phyloP scores from a whole-genome alignment of 352 stramenopile species.

The Blastocystis sp. region DNA sequence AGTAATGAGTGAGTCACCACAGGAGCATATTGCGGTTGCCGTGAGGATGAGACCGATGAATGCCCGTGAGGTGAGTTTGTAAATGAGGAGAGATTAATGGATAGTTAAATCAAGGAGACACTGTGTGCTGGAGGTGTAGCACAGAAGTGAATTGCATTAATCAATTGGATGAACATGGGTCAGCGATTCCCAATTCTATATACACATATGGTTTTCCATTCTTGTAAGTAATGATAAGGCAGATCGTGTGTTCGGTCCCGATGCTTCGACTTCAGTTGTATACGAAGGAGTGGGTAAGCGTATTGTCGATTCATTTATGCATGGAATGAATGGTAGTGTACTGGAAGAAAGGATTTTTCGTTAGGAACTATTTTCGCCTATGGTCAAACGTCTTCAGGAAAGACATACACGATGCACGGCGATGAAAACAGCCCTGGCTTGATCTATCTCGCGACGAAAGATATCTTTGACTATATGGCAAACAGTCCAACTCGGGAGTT shows the following conservation, averaged over 20 bases:
- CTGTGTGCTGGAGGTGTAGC: constrained; percentile 48
- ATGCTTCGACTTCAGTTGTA: constrained; percentile 56
- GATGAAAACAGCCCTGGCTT: constrained; percentile 51
- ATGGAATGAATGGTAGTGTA: constrained; percentile 63
- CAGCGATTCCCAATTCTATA: constrained; percentile 26
- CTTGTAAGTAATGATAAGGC: background rate
- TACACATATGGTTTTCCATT: constrained; percentile 31
- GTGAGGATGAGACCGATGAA: constrained; percentile 55
- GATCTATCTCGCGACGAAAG: constrained; percentile 35
- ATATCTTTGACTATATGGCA: constrained; percentile 50
- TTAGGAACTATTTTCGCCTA: constrained; percentile 81
- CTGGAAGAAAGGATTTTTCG: background rate
- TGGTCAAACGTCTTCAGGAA: constrained; percentile 86
- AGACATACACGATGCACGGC: constrained; percentile 93
- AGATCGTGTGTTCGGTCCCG: constrained; percentile 64
- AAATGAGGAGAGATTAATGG: background rate
- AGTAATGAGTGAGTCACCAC: background rate
- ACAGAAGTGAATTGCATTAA: constrained; percentile 18
- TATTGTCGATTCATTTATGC: constrained; percentile 63
- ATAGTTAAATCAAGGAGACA: constrained; percentile 37
- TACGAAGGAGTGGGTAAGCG: constrained; percentile 62
- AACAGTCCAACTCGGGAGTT: constrained; percentile 74
- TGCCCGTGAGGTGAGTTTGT: constrained; percentile 44
- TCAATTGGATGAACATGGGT: constrained; percentile 29
- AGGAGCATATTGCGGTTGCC: constrained; percentile 58